Conservation (phyloP, 345 rosid species). For the Microcos paniculata region DNA sequence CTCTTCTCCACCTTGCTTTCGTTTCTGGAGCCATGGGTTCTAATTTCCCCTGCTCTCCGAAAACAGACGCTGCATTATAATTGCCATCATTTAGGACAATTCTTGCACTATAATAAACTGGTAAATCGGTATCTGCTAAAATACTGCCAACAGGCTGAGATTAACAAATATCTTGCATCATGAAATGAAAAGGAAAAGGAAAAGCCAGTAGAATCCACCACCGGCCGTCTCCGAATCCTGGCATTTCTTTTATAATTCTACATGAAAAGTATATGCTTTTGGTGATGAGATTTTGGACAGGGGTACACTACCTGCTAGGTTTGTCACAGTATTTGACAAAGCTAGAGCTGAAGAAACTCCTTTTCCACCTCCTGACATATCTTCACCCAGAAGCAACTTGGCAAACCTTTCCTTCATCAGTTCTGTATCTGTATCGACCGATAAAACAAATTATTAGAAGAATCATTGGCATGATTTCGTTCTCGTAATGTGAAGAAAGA, state of each 20-base stretch:
- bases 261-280: not conserved
- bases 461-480: not conserved
- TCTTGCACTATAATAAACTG: too few relatives aligned
- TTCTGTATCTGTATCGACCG: constrained; percentile 43
- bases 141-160: not conserved
- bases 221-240: not conserved
- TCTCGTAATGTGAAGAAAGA: not conserved
- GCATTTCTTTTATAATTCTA: not conserved
- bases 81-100: not conserved
- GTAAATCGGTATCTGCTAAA: too few relatives aligned
- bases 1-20: constrained; percentile 82
- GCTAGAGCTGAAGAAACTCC: constrained; percentile 76
- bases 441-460: not conserved
- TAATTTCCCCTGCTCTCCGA: constrained; percentile 68
- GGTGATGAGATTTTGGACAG: not conserved
- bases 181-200: not conserved
- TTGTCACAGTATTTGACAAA: constrained; percentile 72
- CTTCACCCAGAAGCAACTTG: constrained; percentile 72
- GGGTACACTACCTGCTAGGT: constrained; percentile 52
- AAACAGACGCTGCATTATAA: constrained; percentile 63
- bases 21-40: constrained; percentile 83
- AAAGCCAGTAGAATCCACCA: not conserved
- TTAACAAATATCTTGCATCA: not conserved
- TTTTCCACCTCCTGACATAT: constrained; percentile 82
- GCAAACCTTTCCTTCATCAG: constrained; percentile 67